Base-by-base conservation (phyloP, 208 protist species). In the Wallacemonas sp. region DNA sequence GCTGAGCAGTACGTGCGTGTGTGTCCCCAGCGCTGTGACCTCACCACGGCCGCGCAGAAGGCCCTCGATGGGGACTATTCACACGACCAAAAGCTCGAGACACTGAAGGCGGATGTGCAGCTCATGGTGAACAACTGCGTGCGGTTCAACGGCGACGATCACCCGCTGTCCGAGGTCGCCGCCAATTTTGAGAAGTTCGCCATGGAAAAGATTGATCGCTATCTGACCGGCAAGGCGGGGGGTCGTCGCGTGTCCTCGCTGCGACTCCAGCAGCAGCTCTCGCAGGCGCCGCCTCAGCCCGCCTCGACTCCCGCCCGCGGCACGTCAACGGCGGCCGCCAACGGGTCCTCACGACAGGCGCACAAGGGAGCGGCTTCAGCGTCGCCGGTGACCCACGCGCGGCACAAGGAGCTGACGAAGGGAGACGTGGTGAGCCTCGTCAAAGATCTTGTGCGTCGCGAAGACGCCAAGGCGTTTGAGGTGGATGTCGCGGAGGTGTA, bases 81-180 rank as follows among this genome's bases (percentile, higher is more conserved):
- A 26, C 64, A 71, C 53, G 84, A 92, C 30, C 70, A 73, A 19
- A 76, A 66, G 29, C 68, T 96, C 19, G 65, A 65, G 10, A 46
- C 39, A 12, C 79, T 96, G 37, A 68, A 68, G 39, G 78, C 62
- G 10, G 90, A 96, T 59, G 67, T 96, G 26, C 42, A 74, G 39
- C 63, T 96, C 44, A 96, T 96, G 85, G 90, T 84, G 6, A 80
- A 67, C 46, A 96, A 96, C 77, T 96, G 90, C 50, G 63, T 90
- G 29, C 76, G 75, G 0, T 96, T 86, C 58, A 96, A 96, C 63
- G 90, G 90, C 5, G 48, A 68, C 10, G 71, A 73, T 19, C 79
- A 76, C 57, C 64, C 58, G 3, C 75, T 84, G 29, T 81, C 82
- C 4, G 73, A 78, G 32, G 74, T 71, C 21, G 90, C 90, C 4